phyloP scores from a whole-genome alignment of 2,329 filamentous ascomycete species.

The Colletotrichum aenigma region DNA sequence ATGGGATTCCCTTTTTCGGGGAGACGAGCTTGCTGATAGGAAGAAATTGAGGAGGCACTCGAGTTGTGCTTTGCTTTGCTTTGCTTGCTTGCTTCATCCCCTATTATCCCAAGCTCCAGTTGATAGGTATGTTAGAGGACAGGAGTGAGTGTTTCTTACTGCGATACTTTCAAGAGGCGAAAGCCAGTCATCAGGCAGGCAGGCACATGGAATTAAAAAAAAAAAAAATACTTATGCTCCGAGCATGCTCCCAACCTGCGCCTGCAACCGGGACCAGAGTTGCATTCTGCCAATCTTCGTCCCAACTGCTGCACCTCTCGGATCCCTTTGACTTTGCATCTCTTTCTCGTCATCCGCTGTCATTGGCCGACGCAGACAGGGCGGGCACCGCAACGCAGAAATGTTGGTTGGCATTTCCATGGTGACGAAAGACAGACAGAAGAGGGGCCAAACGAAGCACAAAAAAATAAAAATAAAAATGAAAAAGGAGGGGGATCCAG shows the following conservation, averaged over 20 bases:
- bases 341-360: too few relatives aligned
- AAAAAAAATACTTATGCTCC: neutral
- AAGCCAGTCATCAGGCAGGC: neutral
- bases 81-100: neutral
- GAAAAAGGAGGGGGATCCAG: neutral
- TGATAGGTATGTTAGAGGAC: neutral
- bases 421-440: neutral
- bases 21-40: conserved; percentile 12
- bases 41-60: neutral
- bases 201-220: neutral
- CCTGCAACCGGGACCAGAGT: neutral
- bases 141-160: neutral
- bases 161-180: neutral
- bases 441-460: neutral
- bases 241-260: neutral
- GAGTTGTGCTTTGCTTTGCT: neutral
- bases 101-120: neutral
- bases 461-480: neutral
- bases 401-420: neutral
- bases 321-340: neutral
- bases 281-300: conserved; percentile 6
- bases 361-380: neutral
- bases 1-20: conserved; percentile 18
- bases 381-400: neutral
- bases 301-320: neutral